These are phyloP conservation scores for Torrubiella hemipterigena DNA, from an alignment of 2,329 filamentous ascomycete genomes.

Conservation along the genomic window DNA sequence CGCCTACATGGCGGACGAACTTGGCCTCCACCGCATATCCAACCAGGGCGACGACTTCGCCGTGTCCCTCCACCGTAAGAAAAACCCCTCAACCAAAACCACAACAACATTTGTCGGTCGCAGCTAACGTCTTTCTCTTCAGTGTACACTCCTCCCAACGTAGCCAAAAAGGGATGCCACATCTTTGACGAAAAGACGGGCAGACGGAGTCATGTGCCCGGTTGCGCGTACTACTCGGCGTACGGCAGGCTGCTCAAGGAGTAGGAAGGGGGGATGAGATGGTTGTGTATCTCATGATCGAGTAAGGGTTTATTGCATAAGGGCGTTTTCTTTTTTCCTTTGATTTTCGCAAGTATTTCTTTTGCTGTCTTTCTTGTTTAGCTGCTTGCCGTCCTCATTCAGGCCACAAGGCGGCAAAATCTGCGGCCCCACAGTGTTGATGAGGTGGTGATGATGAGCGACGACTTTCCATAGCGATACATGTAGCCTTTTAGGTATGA, in stretches of 20 bases:
- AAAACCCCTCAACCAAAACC: slow-evolving; percentile 6
- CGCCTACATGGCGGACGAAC: slow-evolving; percentile 83
- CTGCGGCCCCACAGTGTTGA: slow-evolving; percentile 1
- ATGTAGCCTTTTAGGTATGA: slow-evolving; percentile 9
- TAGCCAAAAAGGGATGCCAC: slow-evolving; percentile 68
- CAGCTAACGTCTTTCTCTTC: slow-evolving; percentile 16
- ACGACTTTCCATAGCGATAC: slow-evolving; percentile 5
- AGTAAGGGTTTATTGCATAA: too few relatives aligned
- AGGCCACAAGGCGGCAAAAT: too few relatives aligned
- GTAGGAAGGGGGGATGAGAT: slow-evolving; percentile 9
- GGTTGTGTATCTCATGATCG: slow-evolving; percentile 1
- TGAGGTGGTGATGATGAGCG: background rate
- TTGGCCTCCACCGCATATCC: slow-evolving; percentile 73
- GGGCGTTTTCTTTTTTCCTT: too few relatives aligned
- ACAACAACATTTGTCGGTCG: slow-evolving; percentile 18
- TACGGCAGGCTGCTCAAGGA: slow-evolving; percentile 38
- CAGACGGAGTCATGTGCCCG: slow-evolving; percentile 56
- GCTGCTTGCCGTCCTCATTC: slow-evolving; percentile 5
- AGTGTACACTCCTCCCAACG: slow-evolving; percentile 83
- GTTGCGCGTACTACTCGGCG: slow-evolving; percentile 60
- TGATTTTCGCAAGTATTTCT: slow-evolving; percentile 5
- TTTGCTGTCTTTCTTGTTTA: slow-evolving; percentile 5
- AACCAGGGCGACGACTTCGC: slow-evolving; percentile 68
- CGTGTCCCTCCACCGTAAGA: slow-evolving; percentile 66
- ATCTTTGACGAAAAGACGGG: slow-evolving; percentile 72